Evolutionary conservation across 192 early-diverging fungal genomes (phyloP), one percentile per base, ranked within the genome.

Genomic region (Coemansia furcata): DNA sequence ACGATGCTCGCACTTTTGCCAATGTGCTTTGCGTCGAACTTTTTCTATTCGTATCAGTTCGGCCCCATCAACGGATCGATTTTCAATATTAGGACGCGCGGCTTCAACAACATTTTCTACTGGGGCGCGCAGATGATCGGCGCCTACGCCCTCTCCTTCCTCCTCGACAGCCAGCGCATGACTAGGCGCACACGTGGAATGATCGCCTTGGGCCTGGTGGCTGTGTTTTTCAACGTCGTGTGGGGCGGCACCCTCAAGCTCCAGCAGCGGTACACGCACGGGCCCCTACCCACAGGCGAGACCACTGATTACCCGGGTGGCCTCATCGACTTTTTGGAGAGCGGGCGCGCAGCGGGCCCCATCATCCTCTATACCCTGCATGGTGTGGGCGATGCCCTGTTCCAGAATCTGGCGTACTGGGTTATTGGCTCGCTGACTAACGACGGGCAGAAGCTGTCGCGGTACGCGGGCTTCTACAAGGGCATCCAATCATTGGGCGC

Each of bases 391-490:
- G 93, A 94, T 65, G 88, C 93, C 29, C 85, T 92, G 59, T 92
- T 86, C 84, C 93, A 95, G 80, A 85, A 83, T 67, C 88, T 80
- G 63, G 74, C 80, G 0, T 93, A 93, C 87, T 95, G 90, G 91
- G 66, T 95, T 30, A 87, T 94, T 71, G 93, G 93, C 32, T 87
- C 92, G 36, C 76, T 92, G 80, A 89, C 92, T 36, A 93, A 94
- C 77, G 91, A 94, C 65, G 80, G 84, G 49, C 85, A 85, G 47
- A 80, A 84, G 58, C 68, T 87, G 60, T 85, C 90, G 21, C 75
- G 88, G 35, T 92, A 88, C 66, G 87, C 88, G 37, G 93, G 92
- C 30, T 93, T 89, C 85, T 94, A 94, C 87, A 94, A 94, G 87
- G 89, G 87, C 46, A 87, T 92, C 61, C 93, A 94, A 84, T 89